phyloP scores from a whole-genome alignment of 306 rosid genomes.

The Rubus parviflorus region DNA sequence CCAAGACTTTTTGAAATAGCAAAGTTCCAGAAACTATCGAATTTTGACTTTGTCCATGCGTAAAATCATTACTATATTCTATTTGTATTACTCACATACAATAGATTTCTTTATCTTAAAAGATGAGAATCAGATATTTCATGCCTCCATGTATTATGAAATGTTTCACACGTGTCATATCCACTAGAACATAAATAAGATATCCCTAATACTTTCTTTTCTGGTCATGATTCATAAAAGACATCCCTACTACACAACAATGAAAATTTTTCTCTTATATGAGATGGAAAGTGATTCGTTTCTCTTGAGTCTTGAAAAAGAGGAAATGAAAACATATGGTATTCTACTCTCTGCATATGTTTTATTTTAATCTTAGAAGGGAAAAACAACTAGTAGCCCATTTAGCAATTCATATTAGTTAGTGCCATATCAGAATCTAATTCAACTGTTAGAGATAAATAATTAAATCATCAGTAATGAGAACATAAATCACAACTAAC shows the following conservation, averaged over 20 bases:
- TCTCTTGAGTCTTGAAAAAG: no score
- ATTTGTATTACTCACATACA: background rate
- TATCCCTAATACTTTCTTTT: background rate
- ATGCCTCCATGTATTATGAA: background rate
- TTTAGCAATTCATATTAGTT: background rate
- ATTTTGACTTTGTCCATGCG: background rate
- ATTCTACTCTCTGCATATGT: background rate
- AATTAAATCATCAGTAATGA: background rate
- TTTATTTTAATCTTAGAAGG: background rate
- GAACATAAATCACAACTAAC: conserved; percentile 37
- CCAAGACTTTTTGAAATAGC: background rate
- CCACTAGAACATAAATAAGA: background rate
- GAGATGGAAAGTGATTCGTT: background rate
- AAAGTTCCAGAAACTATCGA: background rate
- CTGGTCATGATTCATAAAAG: background rate
- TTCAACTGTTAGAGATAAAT: background rate
- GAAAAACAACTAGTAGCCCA: background rate
- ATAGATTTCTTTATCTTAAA: background rate
- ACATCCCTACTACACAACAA: background rate
- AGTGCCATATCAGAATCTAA: background rate
- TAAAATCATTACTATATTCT: background rate
- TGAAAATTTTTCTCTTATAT: background rate
- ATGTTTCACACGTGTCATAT: background rate
- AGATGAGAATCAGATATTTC: background rate
- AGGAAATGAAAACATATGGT: background rate